A percentile compares a stretch with the other conserved stretches of the same genome.
phyloP scores from a whole-genome alignment of 345 rosid species.

The Ceriops zippeliana region DNA sequence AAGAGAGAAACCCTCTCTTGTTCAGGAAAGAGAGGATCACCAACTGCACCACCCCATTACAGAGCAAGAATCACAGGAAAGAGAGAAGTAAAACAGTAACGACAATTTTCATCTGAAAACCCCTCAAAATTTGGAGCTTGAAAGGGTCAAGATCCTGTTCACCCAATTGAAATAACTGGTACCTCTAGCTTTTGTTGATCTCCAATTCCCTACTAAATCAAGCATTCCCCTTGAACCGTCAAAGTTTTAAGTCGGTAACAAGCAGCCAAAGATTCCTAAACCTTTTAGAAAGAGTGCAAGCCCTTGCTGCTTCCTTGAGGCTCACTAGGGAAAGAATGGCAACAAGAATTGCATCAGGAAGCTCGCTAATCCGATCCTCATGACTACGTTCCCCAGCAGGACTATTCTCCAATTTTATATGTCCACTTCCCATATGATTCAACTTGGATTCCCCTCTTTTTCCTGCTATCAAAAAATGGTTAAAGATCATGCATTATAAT shows the following conservation, averaged over 20 bases:
- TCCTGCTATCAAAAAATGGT: too few relatives aligned
- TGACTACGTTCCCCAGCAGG: not conserved
- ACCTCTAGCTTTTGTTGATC: not conserved
- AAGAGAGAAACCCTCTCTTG: too few relatives aligned
- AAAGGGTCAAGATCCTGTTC: not conserved
- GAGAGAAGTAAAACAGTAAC: not conserved
- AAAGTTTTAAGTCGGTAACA: not conserved
- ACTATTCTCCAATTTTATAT: not conserved
- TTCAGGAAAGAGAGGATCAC: too few relatives aligned
- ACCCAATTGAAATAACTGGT: not conserved
- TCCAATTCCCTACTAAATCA: not conserved
- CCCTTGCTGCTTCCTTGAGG: conserved; percentile 2
- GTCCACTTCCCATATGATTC: too few relatives aligned
- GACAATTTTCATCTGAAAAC: too few relatives aligned
- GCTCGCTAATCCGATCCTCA: not conserved
- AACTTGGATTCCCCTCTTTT: too few relatives aligned
- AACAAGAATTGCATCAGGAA: conserved; percentile 1
- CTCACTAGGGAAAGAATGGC: not conserved
- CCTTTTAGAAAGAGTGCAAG: not conserved
- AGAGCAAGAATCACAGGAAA: not conserved
- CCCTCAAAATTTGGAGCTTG: too few relatives aligned
- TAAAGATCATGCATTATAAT: too few relatives aligned
- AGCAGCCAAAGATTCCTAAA: not conserved
- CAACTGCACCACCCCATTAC: not conserved
- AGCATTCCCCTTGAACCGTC: not conserved